phyloP scores from a whole-genome alignment of 2,329 filamentous ascomycete genomes.

The Penicillium capsulatum region DNA sequence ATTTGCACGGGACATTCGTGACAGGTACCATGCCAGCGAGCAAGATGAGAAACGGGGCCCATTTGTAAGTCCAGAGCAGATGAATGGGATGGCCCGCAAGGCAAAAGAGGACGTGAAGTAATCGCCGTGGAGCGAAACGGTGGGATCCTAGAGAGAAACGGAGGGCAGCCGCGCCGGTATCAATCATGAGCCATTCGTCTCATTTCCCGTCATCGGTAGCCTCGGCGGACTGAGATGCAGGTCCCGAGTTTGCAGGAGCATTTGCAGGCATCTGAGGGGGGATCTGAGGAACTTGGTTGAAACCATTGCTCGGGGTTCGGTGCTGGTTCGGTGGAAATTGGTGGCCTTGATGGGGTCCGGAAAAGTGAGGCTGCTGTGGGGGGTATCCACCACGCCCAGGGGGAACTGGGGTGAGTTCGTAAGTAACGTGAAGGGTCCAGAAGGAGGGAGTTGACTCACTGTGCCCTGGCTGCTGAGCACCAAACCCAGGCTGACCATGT shows the following conservation, averaged over 20 bases:
- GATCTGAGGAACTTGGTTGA: slow-evolving; percentile 46
- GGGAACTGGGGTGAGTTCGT: slow-evolving; percentile 51
- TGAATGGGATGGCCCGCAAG: background rate
- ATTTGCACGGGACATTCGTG: slow-evolving; percentile 4
- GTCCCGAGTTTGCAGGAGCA: slow-evolving; percentile 26
- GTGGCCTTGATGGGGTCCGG: slow-evolving; percentile 61
- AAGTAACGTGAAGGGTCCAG: slow-evolving; percentile 26
- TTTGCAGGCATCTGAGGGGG: slow-evolving; percentile 45
- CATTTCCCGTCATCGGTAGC: slow-evolving; percentile 49
- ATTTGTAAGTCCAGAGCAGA: background rate
- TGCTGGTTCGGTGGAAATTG: slow-evolving; percentile 58
- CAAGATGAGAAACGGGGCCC: slow-evolving; percentile 5
- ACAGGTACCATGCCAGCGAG: slow-evolving; percentile 3
- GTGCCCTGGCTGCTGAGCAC: slow-evolving; percentile 65
- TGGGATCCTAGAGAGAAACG: background rate
- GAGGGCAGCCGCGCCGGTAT: background rate
- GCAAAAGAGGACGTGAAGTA: background rate
- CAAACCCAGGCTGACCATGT: slow-evolving; percentile 64
- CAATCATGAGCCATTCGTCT: slow-evolving; percentile 14
- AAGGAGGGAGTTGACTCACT: slow-evolving; percentile 56
- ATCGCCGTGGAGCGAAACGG: background rate
- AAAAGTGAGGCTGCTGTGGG: slow-evolving; percentile 60
- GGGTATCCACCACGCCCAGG: slow-evolving; percentile 58
- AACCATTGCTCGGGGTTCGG: slow-evolving; percentile 54
- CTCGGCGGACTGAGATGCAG: slow-evolving; percentile 41